Base-by-base conservation (phyloP, 1,284 basidiomycete genomes). In the Uromyces viciae-fabae region DNA sequence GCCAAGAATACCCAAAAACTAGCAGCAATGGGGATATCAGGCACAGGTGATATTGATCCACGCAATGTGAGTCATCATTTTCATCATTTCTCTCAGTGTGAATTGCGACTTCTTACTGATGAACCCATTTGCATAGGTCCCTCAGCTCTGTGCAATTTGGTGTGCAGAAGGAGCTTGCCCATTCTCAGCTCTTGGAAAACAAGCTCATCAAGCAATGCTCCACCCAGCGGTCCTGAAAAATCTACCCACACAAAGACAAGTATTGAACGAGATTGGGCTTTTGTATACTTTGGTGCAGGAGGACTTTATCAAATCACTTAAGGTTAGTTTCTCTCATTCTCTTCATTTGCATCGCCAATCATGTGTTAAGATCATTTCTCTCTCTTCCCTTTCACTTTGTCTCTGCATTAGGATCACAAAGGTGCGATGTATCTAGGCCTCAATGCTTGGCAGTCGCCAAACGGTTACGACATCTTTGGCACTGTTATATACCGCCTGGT, bases 141-240 rank as follows among this genome's bases (percentile, higher is more conserved):
- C 64, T 11, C 64, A 68, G 38, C 38, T 68, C 17, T 68, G 64
- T 68, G 64, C 64, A 8, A 68, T 68, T 36, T 68, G 64, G 64
- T 68, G 64, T 25, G n/a, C 60, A 19, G 31, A 64, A 28, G 60
- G 11, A 3, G 60, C 60, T 17, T 22, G 60, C 17, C 33, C 60
- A 19, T 64, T 68, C 31, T 68, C 22, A 14, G 64, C 64, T 68
- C 64, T 68, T 25, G 22, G 38, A 1, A 9, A 68, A 43, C 17
- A 42, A 15, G 38, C 40, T 2, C 64, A 68, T n/a, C 38, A 43
- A 68, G 64, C 4, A 2, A 68, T 68, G 19, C 17, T 68, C 17
- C 64, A 68, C 64, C 40, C 40, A 25, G 22, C 17, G 2, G 64
- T 68, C 17, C 3, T 68, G 8, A 42, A 68, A n/a, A 36, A 68